Conservation (phyloP, 139 green algal genomes). For the Mesostigma viride region DNA sequence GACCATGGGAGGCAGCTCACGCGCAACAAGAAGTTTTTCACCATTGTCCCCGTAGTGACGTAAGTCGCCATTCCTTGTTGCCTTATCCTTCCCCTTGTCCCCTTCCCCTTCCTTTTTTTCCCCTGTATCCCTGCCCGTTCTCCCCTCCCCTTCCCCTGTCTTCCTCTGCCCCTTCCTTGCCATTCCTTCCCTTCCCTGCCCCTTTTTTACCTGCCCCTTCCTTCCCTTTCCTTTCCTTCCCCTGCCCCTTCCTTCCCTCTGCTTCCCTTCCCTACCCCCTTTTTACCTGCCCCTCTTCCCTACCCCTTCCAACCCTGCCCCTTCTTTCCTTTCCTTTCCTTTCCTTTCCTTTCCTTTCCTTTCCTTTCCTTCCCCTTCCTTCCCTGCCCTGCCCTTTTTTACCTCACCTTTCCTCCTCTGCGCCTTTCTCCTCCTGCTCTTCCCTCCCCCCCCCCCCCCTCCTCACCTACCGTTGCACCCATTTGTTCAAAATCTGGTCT, state of each 20-base stretch:
- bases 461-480: no score
- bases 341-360: no score
- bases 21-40: conserved; percentile 41
- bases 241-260: neutral
- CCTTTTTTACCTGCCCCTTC: neutral
- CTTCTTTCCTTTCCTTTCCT: no score
- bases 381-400: no score
- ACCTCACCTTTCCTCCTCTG: no score
- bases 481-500: no score
- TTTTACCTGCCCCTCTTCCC: conserved; percentile 6
- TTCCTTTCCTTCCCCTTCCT: no score
- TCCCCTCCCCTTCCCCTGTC: neutral
- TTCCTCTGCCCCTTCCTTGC: neutral
- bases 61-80: conserved; percentile 10
- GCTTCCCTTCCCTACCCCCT: neutral
- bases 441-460: no score
- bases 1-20: conserved; percentile 35
- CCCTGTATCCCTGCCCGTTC: neutral
- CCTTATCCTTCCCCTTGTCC: neutral
- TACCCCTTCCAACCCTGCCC: neutral
- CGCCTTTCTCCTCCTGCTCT: no score
- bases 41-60: conserved; percentile 30
- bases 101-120: conserved; percentile 3
- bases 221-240: neutral
- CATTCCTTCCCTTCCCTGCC: neutral